phyloP scores from a whole-genome alignment of 805 yeast species.

The Clavispora fructus region DNA sequence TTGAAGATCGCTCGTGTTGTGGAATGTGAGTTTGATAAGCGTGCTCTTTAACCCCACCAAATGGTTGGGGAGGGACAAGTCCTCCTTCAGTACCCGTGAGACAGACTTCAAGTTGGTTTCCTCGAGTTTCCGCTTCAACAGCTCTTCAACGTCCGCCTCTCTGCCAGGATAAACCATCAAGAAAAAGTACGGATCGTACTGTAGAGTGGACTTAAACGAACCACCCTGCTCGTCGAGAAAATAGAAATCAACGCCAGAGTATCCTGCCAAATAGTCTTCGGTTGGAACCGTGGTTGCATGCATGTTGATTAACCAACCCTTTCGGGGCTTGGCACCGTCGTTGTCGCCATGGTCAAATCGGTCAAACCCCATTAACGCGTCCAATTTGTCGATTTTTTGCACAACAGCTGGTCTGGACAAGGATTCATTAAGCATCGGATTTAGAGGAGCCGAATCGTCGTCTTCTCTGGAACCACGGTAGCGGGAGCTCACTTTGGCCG shows the following conservation, averaged over 20 bases:
- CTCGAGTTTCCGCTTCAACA: slow-evolving; percentile 63
- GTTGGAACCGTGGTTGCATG: slow-evolving; percentile 74
- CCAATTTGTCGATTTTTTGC: slow-evolving; percentile 61
- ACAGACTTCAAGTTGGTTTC: slow-evolving; percentile 49
- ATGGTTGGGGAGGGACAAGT: slow-evolving; percentile 79
- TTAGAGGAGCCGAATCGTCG: slow-evolving; percentile 18
- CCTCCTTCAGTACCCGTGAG: slow-evolving; percentile 63
- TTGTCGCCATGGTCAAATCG: slow-evolving; percentile 67
- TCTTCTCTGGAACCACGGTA: slow-evolving; percentile 11
- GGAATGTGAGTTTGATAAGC: slow-evolving; percentile 65
- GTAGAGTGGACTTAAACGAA: slow-evolving; percentile 78
- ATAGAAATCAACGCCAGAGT: slow-evolving; percentile 89
- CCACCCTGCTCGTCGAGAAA: slow-evolving; percentile 97
- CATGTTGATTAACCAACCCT: slow-evolving; percentile 94
- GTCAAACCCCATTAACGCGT: slow-evolving; percentile 83
- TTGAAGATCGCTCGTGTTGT: slow-evolving; percentile 66
- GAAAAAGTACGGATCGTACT: slow-evolving; percentile 83
- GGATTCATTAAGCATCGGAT: slow-evolving; percentile 35
- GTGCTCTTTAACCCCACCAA: slow-evolving; percentile 66
- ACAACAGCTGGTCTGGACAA: slow-evolving; percentile 48
- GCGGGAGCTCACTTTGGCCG: slow-evolving; percentile 12
- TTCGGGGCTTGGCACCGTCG: slow-evolving; percentile 40
- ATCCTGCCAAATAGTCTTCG: slow-evolving; percentile 56
- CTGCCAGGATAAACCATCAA: slow-evolving; percentile 56
- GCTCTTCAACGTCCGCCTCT: slow-evolving; percentile 83